Conservation (phyloP, 139 green algal genomes). For the Picochlorum sp. region DNA sequence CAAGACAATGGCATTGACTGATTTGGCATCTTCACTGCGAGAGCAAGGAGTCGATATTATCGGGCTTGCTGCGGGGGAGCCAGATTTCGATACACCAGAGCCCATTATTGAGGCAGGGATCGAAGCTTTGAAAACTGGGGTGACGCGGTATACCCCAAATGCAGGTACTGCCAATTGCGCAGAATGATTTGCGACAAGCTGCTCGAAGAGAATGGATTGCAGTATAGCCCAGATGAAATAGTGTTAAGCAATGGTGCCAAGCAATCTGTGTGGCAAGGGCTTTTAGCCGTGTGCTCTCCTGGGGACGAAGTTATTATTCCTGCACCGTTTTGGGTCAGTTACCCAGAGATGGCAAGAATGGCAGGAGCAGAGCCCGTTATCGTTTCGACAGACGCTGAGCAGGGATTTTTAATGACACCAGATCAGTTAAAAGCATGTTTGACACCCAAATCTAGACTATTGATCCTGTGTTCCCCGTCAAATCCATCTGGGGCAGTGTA, state of each 20-base stretch:
- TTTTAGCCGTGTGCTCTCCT: constrained; percentile 50
- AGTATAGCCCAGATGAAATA: constrained; percentile 72
- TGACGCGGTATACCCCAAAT: constrained; percentile 93
- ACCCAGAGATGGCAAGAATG: constrained; percentile 92
- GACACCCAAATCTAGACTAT: constrained; percentile 68
- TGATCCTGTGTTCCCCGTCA: constrained; percentile 95
- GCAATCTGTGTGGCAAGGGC: constrained; percentile 84
- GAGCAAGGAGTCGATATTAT: constrained; percentile 83
- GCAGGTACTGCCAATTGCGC: constrained; percentile 70
- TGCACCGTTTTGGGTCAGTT: constrained; percentile 94
- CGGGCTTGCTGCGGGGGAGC: constrained; percentile 84
- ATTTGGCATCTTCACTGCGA: constrained; percentile 66
- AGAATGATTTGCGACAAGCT: constrained; percentile 84
- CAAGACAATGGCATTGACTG: constrained; percentile 91
- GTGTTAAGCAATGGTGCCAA: constrained; percentile 94
- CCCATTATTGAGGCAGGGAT: constrained; percentile 70
- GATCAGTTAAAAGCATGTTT: constrained; percentile 63
- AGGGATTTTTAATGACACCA: constrained; percentile 74
- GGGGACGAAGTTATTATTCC: constrained; percentile 88
- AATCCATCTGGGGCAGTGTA: constrained; percentile 94
- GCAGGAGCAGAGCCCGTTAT: constrained; percentile 73
- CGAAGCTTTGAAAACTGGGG: constrained; percentile 63
- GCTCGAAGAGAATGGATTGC: constrained; percentile 75
- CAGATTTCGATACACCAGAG: constrained; percentile 90
- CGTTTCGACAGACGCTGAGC: constrained; percentile 46